phyloP scores from a whole-genome alignment of 768 basidiomycete species.

The Tulasnella calospora region DNA sequence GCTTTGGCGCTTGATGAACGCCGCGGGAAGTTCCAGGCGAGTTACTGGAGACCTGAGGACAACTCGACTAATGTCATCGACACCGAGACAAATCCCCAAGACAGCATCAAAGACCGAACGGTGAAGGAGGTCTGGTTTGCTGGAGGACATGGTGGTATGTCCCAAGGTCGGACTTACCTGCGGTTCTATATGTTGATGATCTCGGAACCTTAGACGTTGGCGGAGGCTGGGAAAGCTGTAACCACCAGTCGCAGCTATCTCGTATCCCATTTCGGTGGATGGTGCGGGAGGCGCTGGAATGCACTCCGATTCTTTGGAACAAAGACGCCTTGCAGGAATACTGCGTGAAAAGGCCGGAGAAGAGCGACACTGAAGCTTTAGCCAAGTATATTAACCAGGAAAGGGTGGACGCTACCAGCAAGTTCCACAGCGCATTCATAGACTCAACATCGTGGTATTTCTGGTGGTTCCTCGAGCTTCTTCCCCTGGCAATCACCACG shows the following conservation, averaged over 20 bases:
- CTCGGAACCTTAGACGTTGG: constrained; percentile 6
- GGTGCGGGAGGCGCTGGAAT: constrained; percentile 6
- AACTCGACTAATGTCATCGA: no score
- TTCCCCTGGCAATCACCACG: no score
- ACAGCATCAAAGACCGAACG: background rate
- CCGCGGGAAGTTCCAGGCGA: constrained; percentile 33
- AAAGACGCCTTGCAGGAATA: background rate
- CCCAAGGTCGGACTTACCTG: no score
- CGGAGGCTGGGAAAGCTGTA: constrained; percentile 21
- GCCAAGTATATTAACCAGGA: background rate
- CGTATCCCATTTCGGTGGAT: constrained; percentile 29
- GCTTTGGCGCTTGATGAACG: constrained; percentile 34
- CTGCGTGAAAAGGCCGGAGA: no score
- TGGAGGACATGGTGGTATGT: constrained; percentile 18
- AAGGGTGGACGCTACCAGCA: background rate
- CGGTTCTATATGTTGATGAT: background rate
- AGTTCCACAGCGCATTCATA: background rate
- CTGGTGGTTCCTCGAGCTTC: constrained; percentile 13
- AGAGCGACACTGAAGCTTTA: background rate
- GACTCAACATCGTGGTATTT: background rate
- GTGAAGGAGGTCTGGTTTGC: constrained; percentile 26
- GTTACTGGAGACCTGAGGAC: background rate
- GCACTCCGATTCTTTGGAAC: background rate
- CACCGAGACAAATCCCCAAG: no score
- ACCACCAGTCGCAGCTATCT: no score